Evolutionary conservation across 169 alveolate genomes (phyloP).

Genomic region (Plasmodium yoelii): DNA sequence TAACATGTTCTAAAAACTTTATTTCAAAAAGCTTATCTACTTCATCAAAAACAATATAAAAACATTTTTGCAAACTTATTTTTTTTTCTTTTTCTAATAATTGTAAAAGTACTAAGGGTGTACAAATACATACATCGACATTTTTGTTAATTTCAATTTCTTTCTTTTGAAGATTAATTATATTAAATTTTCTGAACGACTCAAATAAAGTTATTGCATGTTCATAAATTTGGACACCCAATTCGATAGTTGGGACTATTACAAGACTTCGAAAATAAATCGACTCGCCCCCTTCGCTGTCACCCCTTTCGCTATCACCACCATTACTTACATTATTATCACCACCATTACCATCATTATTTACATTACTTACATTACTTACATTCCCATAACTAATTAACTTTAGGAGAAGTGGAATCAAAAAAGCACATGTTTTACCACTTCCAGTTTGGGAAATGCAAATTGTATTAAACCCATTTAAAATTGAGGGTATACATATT

Average conservation of each 20-base stretch:
- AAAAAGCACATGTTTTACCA: conserved; percentile 87
- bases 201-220: conserved; percentile 57
- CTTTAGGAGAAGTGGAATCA: conserved; percentile 77
- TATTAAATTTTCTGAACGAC: conserved; percentile 4
- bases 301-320: background rate
- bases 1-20: conserved; percentile 32
- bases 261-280: conserved; percentile 36
- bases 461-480: conserved; percentile 79
- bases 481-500: conserved; percentile 80
- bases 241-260: conserved; percentile 55
- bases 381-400: background rate
- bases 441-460: conserved; percentile 88
- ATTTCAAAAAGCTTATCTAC: conserved; percentile 73
- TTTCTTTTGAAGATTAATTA: conserved; percentile 13
- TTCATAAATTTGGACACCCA: conserved; percentile 62
- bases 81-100: conserved; percentile 34
- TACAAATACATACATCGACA: conserved; percentile 51
- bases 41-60: conserved; percentile 64
- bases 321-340: too few species aligned
- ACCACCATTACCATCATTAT: background rate
- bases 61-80: conserved; percentile 53
- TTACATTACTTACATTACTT: background rate
- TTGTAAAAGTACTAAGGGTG: conserved; percentile 29
- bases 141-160: conserved; percentile 30
- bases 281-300: background rate